These are phyloP conservation scores for Gynandropsis gynandra DNA, from an alignment of 345 rosid genomes.

Conservation along the genomic window DNA sequence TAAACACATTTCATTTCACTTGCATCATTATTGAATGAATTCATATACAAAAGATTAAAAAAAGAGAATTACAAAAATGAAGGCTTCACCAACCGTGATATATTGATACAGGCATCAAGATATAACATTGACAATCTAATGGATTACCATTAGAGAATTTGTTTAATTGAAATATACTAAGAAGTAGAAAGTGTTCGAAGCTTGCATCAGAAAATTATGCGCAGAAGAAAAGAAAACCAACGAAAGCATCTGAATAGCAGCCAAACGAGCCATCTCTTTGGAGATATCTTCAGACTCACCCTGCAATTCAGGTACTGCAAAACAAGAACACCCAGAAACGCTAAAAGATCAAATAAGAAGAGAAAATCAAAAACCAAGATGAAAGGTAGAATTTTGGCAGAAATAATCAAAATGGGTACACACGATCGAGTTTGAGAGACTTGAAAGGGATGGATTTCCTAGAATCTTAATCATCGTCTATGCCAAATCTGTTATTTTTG, in stretches of 20 bases:
- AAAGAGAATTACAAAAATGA: too few relatives aligned
- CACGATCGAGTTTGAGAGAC: constrained; percentile 82
- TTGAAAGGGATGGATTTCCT: constrained; percentile 64
- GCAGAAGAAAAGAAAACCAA: not conserved
- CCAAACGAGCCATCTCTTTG: constrained; percentile 86
- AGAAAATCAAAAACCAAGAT: not conserved
- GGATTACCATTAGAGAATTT: too few relatives aligned
- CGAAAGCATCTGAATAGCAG: constrained; percentile 53
- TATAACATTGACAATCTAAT: too few relatives aligned
- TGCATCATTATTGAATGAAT: not conserved
- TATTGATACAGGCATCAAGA: too few relatives aligned
- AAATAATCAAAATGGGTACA: constrained; percentile 1
- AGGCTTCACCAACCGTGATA: too few relatives aligned
- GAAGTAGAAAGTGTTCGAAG: not conserved
- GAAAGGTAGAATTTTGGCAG: not conserved
- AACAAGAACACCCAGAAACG: not conserved
- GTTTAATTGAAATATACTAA: too few relatives aligned
- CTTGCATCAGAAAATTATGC: not conserved
- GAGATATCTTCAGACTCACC: constrained; percentile 90
- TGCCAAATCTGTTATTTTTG: too few relatives aligned
- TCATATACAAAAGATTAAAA: too few relatives aligned
- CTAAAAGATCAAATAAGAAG: not conserved
- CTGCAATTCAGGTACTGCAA: constrained; percentile 80
- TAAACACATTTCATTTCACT: constrained; percentile 17
- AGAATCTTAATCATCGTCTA: too few relatives aligned